Base-by-base conservation (phyloP, 106 monocot species). In the Allium sativum region DNA sequence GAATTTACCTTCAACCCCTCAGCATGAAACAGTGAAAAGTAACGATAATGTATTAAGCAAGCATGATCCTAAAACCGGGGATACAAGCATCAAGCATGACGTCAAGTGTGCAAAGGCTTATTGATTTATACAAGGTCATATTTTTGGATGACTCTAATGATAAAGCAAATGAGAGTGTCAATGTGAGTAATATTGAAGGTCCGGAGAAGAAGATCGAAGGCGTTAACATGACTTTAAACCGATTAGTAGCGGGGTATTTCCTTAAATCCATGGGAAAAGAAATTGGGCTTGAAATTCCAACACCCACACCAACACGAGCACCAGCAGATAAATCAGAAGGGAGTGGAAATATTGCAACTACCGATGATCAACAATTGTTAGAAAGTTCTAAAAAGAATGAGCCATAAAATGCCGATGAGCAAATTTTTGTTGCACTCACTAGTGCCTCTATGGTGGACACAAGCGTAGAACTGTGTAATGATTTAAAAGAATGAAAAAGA, bases 221-320 rank as follows among this genome's bases (percentile, higher is more conserved):
- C 13, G 87, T 78, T 40, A 98, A 98, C 48, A 84, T 52, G 17
- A 78, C 91, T 57, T 72, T 91, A 48, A 98, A 98, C 56, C 83
- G 87, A 62, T 62, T 98, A 71, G 75, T 91, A 59, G 96, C 91
- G 2, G 90, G 84, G 16, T 91, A 98, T 82, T 98, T 98, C 62
- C 74, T 98, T 8, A 84, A 98, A 68, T 91, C 96, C 13, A 62
- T 98, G 48, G 91, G 96, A 53, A 91, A 85, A 72, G 90, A 98
- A 67, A 68, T 98, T 21, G 91, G 96, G 16, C 67, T 98, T 20
- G 87, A 84, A 54, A 80, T 91, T 55, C 90, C 83, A 19, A n/a
- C 68, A 44, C 73, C 71, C 61, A 56, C 5, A 17, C 8, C 53
- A 12, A 56, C 15, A 16, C 8, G 1, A 53, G 56, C 45, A 44